phyloP scores from a whole-genome alignment of 2,329 filamentous ascomycete species.

The Aspergillus sp. region DNA sequence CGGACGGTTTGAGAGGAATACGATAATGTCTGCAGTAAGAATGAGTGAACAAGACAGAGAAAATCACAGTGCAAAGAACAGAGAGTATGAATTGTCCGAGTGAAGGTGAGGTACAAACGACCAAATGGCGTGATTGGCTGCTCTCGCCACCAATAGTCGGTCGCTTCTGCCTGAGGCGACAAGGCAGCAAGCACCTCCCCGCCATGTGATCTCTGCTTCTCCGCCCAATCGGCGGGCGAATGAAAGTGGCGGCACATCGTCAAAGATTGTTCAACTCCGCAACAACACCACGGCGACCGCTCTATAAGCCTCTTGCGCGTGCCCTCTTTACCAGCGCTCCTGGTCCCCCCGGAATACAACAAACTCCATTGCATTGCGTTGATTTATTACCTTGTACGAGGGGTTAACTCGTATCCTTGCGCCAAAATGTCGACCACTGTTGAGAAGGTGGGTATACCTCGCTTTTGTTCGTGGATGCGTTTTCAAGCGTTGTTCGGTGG shows the following conservation, averaged over 20 bases:
- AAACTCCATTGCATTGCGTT: neutral
- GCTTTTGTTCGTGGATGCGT: neutral
- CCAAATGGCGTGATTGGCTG: neutral
- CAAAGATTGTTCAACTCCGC: conserved; percentile 19
- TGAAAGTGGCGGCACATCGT: conserved; percentile 34
- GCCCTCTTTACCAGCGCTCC: neutral
- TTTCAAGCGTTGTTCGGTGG: too few relatives aligned
- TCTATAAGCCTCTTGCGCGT: neutral
- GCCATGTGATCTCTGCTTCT: conserved; percentile 25
- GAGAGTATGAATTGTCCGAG: neutral
- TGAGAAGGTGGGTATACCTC: conserved; percentile 68
- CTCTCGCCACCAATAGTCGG: conserved; percentile 20
- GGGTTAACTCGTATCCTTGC: conserved; percentile 20
- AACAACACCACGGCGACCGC: neutral
- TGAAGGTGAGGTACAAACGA: neutral
- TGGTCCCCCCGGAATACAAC: neutral
- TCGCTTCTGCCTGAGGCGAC: conserved; percentile 17
- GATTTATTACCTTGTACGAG: conserved; percentile 11
- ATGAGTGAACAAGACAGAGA: too few relatives aligned
- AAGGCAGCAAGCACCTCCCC: conserved; percentile 3
- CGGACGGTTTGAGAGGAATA: too few relatives aligned
- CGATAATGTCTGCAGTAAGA: too few relatives aligned
- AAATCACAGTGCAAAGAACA: neutral
- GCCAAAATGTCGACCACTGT: conserved; percentile 90
- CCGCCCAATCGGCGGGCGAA: conserved; percentile 20